Base-by-base conservation (phyloP, 371 early-diverging fungal genomes). In the Mucor mucedo region DNA sequence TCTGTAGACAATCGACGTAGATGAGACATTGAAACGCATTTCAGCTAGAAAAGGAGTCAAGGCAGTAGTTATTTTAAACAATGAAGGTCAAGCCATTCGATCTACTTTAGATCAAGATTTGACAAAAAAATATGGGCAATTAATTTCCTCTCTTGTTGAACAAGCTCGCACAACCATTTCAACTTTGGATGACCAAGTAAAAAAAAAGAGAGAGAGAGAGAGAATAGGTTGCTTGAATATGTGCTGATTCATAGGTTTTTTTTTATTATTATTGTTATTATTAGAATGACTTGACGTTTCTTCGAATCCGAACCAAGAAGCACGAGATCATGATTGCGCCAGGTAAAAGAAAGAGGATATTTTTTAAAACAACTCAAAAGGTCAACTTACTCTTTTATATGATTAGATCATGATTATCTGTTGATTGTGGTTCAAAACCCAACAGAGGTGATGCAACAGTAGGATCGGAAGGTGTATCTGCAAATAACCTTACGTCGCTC, bases 271-370 rank as follows among this genome's bases (percentile, higher is more conserved):
- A 1, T 21, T 21, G 21, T 1, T 42, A 45, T 44, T 29, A 11
- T 49, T 75, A 88, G 91, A 95, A 97, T 68, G 97, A 95, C 39
- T 73, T 97, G 55, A 95, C 95, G n/a, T 97, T 97, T 72, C 68
- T 97, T 60, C 84, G 97, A 52, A 88, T 97, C 32, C 82, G 97
- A 47, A 93, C 95, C 11, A 95, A 93, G 76, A 93, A 93, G 68
- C 94, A 95, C 72, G 97, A 97, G 75, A 91, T 97, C 53, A 94
- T 97, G 95, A 86, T 97, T 11, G 92, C 95, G 5, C 95, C 95
- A 52, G 92, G 93, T 91, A 84, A 58, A 68, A 38, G 28, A 28
- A 47, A 7, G 33, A 14, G 14, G 16, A 39, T 39, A 6, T 14
- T 27, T 39, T 0, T 32, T 35, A 30, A 30, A 55, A 16, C 52